A percentile compares a stretch with the other conserved stretches of the same genome.
These are phyloP conservation scores for Xylaria digitata DNA, from an alignment of 2,329 filamentous ascomycete genomes.

Conservation along the genomic window DNA sequence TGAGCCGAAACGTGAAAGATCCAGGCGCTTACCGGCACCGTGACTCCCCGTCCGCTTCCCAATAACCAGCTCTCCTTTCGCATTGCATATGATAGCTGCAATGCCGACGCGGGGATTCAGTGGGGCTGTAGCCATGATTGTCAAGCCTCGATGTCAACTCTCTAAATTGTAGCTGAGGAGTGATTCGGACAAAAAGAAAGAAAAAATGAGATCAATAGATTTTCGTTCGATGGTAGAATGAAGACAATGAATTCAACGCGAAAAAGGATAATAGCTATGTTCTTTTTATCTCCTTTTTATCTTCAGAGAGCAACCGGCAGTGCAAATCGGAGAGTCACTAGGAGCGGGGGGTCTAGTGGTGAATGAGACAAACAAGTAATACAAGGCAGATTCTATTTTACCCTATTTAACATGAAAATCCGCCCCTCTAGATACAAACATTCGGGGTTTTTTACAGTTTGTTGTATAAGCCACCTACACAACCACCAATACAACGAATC, in stretches of 20 bases:
- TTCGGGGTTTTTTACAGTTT: conserved; percentile 4
- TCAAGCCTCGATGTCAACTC: neutral
- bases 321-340: conserved; percentile 1
- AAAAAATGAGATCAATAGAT: too few relatives aligned
- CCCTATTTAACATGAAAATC: neutral
- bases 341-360: conserved; percentile 12
- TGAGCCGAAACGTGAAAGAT: neutral
- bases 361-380: neutral
- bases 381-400: neutral
- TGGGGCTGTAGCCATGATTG: conserved; percentile 41
- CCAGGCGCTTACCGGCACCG: conserved; percentile 56
- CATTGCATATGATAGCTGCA: conserved; percentile 58
- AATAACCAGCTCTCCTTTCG: conserved; percentile 58
- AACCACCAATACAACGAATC: neutral
- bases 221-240: neutral
- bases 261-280: neutral
- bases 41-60: conserved; percentile 62
- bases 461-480: neutral
- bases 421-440: conserved; percentile 1
- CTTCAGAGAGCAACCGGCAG: conserved; percentile 12
- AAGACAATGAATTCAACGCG: neutral
- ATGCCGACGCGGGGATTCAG: conserved; percentile 60
- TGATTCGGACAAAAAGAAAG: neutral
- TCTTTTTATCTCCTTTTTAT: conserved; percentile 1
- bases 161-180: neutral